phyloP scores from a whole-genome alignment of 2,329 filamentous ascomycete species.

The Scopulariopsis brevicaulis region DNA sequence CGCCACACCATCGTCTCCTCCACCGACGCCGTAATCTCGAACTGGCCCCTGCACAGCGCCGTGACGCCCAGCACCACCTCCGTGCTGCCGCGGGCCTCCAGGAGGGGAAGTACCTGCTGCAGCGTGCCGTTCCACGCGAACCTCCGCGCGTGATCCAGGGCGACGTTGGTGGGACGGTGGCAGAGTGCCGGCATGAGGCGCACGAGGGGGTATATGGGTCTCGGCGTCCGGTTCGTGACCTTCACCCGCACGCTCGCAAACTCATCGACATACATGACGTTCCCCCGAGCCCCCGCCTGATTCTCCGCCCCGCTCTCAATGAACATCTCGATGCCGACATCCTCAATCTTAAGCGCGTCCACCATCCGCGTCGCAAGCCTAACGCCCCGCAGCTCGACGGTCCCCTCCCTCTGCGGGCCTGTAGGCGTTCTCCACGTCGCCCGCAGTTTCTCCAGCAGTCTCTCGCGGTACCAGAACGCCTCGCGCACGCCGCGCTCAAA shows the following conservation, averaged over 20 bases:
- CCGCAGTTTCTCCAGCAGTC: slow-evolving; percentile 58
- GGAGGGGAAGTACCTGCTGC: slow-evolving; percentile 57
- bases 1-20: slow-evolving; percentile 61
- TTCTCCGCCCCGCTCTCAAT: slow-evolving; percentile 26
- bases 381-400: slow-evolving; percentile 66
- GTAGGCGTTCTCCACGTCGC: slow-evolving; percentile 58
- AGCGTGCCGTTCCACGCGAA: slow-evolving; percentile 77
- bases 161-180: slow-evolving; percentile 58
- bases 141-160: slow-evolving; percentile 72
- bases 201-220: slow-evolving; percentile 59
- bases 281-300: slow-evolving; percentile 16
- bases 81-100: slow-evolving; percentile 46
- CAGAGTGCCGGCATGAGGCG: slow-evolving; percentile 68
- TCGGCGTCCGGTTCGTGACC: slow-evolving; percentile 61
- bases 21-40: slow-evolving; percentile 68
- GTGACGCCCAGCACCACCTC: slow-evolving; percentile 60
- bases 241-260: slow-evolving; percentile 62
- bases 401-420: slow-evolving; percentile 44
- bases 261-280: slow-evolving; percentile 21
- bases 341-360: slow-evolving; percentile 70
- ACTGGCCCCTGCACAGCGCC: slow-evolving; percentile 67
- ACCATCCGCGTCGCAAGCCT: slow-evolving; percentile 69
- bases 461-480: slow-evolving; percentile 85
- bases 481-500: slow-evolving; percentile 68
- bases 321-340: slow-evolving; percentile 56